Evolutionary conservation across 768 basidiomycete species (phyloP), one percentile per base, ranked within the genome.

Genomic region (Suillus fuscotomentosus): DNA sequence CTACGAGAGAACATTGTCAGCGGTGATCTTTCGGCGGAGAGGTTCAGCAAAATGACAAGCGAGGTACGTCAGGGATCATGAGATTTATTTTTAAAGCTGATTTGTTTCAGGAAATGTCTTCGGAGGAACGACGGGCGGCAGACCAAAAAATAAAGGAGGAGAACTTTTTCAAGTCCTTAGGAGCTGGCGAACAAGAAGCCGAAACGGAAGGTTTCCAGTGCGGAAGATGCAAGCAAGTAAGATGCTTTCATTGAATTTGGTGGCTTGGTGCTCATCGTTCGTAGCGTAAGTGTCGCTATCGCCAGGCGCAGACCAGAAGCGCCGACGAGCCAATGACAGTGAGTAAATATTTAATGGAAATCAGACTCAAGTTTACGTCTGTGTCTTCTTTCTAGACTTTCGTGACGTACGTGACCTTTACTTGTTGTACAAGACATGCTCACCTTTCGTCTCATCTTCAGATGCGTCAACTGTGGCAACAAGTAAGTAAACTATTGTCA

Each of bases 201-300:
- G 97, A 99, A 76, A 99, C 97, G 1, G 94, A 95, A 67, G 96
- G 94, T 3, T 99, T 99, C 91, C 94, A 98, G 75, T 99, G 97
- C 72, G 84, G 88, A 11, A 85, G 92, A 70, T 99, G 97, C 87
- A 96, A 95, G 71, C 91, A 96, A 85, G 88, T 85, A 60, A 51
- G 83, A 62, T 48, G 39, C 9, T n/a, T 65, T 42, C 51, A 3
- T 45, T 24, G 24, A 64, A 5, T 2, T 15, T 2, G 34, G 5
- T n/a, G 14, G n/a, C 34, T 5, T 48, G 34, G 20, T 20, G 14
- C 45, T 69, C 15, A 70, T 7, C 45, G 60, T 62, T 47, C 47
- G 22, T 66, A 91, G 89, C 81, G 91, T 70, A 94, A 95, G 79
- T 93, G 94, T 70, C 86, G 90, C 53, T 98, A 97, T 71, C 90